These are phyloP conservation scores for Pichia deserticola DNA, from an alignment of 805 yeast species.

Conservation along the genomic window DNA sequence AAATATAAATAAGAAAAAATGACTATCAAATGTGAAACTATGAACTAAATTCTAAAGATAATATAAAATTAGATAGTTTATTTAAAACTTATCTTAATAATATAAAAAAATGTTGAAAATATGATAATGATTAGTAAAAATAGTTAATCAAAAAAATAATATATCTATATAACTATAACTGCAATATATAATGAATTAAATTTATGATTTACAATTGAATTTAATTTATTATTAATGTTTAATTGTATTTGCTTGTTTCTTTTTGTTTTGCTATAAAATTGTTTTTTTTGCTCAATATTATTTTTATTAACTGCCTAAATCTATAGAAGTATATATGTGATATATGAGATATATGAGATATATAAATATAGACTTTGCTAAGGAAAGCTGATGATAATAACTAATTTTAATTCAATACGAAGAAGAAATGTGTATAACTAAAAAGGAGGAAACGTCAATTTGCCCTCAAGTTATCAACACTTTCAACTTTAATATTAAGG, in stretches of 20 bases:
- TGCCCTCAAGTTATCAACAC: neutral
- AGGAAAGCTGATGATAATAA: no score
- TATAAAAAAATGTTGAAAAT: neutral
- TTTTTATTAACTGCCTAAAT: slow-evolving; percentile 1
- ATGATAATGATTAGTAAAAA: neutral
- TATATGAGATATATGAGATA: neutral
- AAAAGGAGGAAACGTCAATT: neutral
- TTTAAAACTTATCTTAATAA: neutral
- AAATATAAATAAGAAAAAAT: neutral
- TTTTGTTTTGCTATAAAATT: neutral
- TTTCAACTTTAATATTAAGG: no score
- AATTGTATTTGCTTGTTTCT: no score
- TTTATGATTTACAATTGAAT: slow-evolving; percentile 4
- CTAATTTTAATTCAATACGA: no score
- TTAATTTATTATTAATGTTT: neutral
- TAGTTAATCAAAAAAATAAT: neutral
- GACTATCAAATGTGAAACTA: neutral
- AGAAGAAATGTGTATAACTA: no score
- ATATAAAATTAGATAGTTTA: neutral
- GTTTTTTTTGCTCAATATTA: neutral
- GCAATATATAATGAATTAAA: neutral
- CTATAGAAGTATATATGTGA: slow-evolving; percentile 1
- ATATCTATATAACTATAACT: slow-evolving; percentile 4
- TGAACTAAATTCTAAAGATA: neutral
- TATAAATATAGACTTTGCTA: neutral